Evolutionary conservation across 1,284 basidiomycete genomes (phyloP).

Genomic region (Puccinia novopanici): DNA sequence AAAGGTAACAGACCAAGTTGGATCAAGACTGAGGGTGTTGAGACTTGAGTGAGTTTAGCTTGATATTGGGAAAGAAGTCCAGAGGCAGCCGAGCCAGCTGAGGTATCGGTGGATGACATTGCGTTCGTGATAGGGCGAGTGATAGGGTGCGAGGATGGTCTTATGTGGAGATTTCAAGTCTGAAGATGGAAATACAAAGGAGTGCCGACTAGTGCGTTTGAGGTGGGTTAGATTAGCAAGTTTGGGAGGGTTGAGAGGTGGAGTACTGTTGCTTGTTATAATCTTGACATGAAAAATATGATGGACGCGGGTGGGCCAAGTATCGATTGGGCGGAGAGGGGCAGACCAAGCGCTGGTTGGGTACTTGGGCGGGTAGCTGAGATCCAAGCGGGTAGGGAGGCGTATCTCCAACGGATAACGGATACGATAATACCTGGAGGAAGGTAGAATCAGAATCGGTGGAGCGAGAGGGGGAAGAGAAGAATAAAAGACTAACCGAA

Average conservation of each 20-base stretch:
- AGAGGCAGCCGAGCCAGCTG: constrained; percentile 38
- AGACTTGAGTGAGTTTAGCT: constrained; percentile 38
- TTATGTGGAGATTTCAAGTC: not conserved
- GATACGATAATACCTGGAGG: not conserved
- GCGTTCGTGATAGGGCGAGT: not conserved
- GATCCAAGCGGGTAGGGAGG: not conserved
- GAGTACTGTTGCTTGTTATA: not conserved
- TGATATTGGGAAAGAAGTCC: constrained; percentile 46
- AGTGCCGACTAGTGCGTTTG: not conserved
- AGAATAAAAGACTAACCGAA: no score
- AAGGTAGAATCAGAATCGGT: not conserved
- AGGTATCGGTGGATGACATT: constrained; percentile 44
- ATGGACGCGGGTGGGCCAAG: not conserved
- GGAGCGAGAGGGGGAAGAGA: no score
- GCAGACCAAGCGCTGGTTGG: not conserved
- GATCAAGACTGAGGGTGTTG: constrained; percentile 38
- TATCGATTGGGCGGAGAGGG: not conserved
- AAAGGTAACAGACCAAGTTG: constrained; percentile 31
- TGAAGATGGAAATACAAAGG: not conserved
- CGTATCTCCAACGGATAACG: not conserved
- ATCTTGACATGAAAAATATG: not conserved
- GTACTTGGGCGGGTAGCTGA: not conserved
- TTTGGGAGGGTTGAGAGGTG: no score
- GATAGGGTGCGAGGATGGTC: no score
- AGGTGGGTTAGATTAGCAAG: no score